Conservation (phyloP, 768 basidiomycete genomes). For the Auriscalpium orientale region DNA sequence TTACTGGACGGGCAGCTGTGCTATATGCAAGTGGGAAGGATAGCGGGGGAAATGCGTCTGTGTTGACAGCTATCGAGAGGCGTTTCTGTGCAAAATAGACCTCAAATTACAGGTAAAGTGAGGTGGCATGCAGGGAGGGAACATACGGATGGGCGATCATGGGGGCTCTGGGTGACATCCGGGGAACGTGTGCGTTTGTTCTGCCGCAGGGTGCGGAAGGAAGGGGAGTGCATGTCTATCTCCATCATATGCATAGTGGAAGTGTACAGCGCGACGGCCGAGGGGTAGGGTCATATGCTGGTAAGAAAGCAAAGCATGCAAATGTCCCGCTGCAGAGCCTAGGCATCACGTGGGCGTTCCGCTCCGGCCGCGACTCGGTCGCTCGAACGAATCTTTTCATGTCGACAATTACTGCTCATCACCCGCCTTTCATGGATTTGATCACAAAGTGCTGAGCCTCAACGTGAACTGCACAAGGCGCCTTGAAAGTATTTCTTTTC, state of each 20-base stretch:
- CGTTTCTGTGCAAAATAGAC: conserved; percentile 44
- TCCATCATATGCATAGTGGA: conserved; percentile 35
- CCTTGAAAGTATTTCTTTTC: no score
- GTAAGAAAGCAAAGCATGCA: no score
- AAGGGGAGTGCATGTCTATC: conserved; percentile 43
- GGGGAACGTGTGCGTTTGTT: conserved; percentile 25
- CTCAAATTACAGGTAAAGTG: conserved; percentile 1
- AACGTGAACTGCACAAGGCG: no score
- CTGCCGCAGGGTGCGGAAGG: conserved; percentile 27
- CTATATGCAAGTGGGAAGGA: conserved; percentile 7
- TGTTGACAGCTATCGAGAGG: conserved; percentile 33
- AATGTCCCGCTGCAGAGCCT: no score
- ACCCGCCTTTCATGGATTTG: no score
- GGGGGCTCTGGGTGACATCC: conserved; percentile 23
- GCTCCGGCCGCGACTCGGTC: no score
- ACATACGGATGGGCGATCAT: conserved; percentile 36
- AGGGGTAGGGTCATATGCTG: no score
- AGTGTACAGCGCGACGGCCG: no score
- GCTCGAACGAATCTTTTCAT: no score
- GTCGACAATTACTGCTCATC: no score
- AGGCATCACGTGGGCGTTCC: no score
- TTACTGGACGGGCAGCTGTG: conserved; percentile 20
- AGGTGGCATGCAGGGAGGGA: conserved; percentile 31
- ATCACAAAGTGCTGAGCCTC: no score
- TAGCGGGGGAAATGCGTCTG: conserved; percentile 8